Evolutionary conservation across 2,329 filamentous ascomycete genomes (phyloP), one percentile per base, ranked within the genome.

Genomic region (Trichoderma brevicompactum): DNA sequence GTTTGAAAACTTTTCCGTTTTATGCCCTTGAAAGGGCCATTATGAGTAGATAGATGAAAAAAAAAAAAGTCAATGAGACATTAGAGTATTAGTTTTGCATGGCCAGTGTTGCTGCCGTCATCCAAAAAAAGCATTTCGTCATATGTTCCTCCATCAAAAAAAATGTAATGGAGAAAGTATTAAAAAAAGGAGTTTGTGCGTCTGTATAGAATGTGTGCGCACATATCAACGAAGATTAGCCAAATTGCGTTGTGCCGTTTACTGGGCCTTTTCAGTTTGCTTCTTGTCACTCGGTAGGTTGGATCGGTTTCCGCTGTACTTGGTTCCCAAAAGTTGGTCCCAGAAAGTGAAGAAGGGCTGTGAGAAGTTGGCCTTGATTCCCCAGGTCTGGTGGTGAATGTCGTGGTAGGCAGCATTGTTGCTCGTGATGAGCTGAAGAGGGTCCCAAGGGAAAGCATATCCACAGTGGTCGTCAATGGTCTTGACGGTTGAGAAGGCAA

Each of bases 381-480:
- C 95, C 94, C 94, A 98, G 78, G 92, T 96, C 79, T 99, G 95
- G 80, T 99, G 95, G 79, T 99, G 95, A 66, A 99, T 94, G 74
- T 99, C 95, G 75, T 99, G 95, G 78, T 98, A 99, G 41, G 89
- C 90, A 32, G 95, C 94, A 72, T 98, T 97, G 83, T 99, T 98
- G 76, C 91, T 91, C 50, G 94, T 96, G 67, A 98, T 84, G 74
- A 90, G 89, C 82, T 97, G 94, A 62, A 98, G 82, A 2, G 94
- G 94, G 77, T 99, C 95, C 87, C 91, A 98, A 1, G 95, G 95
- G 68, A 99, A 89, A n/a, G 88, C 84, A 75, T 98, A 99, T 69
- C 95, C 95, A 78, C 94, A 97, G 80, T 99, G 95, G 75, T 99
- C 95, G 74, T 97, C 94, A 32, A 98, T 92, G 0, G 95, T 98